phyloP scores from a whole-genome alignment of 176 grass and related monocot species.

The Rhynchospora tenuis region DNA sequence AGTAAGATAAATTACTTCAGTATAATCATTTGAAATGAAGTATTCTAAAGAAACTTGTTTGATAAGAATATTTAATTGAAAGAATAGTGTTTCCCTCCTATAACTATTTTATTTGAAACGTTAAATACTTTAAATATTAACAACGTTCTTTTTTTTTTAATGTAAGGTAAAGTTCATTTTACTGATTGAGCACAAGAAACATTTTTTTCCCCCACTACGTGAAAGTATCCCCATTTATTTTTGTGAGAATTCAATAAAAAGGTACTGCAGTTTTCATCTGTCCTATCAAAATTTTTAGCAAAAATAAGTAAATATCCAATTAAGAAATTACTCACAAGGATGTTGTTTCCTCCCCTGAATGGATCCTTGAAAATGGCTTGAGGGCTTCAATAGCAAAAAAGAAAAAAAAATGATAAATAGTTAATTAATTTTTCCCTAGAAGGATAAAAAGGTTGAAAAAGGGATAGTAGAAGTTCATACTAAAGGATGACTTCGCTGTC shows the following conservation, averaged over 20 bases:
- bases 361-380: conserved; percentile 92
- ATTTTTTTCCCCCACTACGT: too few species aligned
- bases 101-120: too few species aligned
- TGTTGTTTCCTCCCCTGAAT: conserved; percentile 87
- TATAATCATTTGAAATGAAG: not conserved
- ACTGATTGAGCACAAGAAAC: too few species aligned
- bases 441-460: not conserved
- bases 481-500: conserved; percentile 87
- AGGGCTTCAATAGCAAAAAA: conserved; percentile 36
- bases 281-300: not conserved
- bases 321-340: conserved; percentile 45
- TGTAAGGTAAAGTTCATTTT: not conserved
- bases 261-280: not conserved
- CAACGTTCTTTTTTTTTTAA: not conserved
- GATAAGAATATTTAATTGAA: not conserved
- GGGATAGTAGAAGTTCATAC: conserved; percentile 28
- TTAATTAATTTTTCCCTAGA: not conserved
- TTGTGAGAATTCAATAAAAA: not conserved
- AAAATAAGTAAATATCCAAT: not conserved
- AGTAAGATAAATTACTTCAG: not conserved
- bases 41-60: not conserved
- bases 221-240: not conserved
- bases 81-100: not conserved
- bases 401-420: not conserved
- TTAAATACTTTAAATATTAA: not conserved